A percentile compares a stretch with the other conserved stretches of the same genome.
These are phyloP conservation scores for Aureobasidium subglaciale DNA, from an alignment of 2,329 filamentous ascomycete species.

Conservation along the genomic window DNA sequence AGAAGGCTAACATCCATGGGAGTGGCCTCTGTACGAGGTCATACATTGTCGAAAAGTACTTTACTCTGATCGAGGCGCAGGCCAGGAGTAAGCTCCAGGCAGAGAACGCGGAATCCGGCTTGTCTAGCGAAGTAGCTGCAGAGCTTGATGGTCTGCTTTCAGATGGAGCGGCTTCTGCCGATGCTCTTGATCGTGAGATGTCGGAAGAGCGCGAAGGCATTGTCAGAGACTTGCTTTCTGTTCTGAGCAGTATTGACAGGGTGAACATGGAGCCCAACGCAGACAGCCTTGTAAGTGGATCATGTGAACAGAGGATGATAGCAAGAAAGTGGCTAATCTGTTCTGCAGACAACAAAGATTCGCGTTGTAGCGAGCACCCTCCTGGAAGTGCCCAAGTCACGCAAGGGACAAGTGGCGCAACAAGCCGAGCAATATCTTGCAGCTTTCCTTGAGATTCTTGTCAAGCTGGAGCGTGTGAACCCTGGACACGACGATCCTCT, in stretches of 20 bases:
- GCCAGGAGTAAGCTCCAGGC: constrained; percentile 37
- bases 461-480: constrained; percentile 63
- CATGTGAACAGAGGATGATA: background rate
- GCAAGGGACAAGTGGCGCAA: constrained; percentile 45
- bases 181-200: constrained; percentile 47
- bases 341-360: constrained; percentile 65
- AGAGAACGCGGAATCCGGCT: constrained; percentile 31
- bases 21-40: constrained; percentile 75
- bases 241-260: constrained; percentile 71
- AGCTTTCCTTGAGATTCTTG: constrained; percentile 66
- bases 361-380: constrained; percentile 76
- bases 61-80: constrained; percentile 64
- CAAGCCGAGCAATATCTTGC: constrained; percentile 65
- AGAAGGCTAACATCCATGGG: constrained; percentile 83
- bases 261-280: constrained; percentile 73
- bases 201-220: constrained; percentile 71
- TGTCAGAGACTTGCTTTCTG: constrained; percentile 67
- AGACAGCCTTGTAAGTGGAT: constrained; percentile 52
- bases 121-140: constrained; percentile 29
- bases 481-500: constrained; percentile 31
- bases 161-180: constrained; percentile 17
- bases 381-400: constrained; percentile 53
- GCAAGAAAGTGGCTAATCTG: constrained; percentile 23
- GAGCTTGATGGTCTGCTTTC: constrained; percentile 30
- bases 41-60: constrained; percentile 81